phyloP scores from a whole-genome alignment of 2,329 filamentous ascomycete genomes.

The Botrytis fragariae region DNA sequence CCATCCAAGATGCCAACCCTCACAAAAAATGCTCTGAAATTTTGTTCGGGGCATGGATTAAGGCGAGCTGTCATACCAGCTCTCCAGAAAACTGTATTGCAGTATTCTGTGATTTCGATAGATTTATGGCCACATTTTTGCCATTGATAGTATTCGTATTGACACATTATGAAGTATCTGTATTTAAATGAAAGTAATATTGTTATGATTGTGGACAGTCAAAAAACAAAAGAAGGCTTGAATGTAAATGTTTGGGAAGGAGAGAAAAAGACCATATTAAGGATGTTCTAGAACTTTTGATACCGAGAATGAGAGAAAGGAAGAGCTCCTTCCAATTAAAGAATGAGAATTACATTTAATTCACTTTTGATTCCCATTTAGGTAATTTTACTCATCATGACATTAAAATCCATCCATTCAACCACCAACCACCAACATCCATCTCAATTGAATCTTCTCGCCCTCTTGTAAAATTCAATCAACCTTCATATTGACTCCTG shows the following conservation, averaged over 20 bases:
- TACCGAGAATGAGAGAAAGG: neutral
- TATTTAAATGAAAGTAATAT: neutral
- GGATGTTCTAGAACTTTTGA: neutral
- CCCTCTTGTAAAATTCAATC: neutral
- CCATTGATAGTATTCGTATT: constrained; percentile 20
- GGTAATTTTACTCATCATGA: neutral
- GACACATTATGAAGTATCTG: constrained; percentile 20
- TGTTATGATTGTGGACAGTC: neutral
- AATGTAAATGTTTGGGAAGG: neutral
- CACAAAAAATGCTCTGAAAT: constrained; percentile 7
- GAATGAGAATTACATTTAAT: neutral
- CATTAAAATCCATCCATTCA: neutral
- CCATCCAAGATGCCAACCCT: neutral
- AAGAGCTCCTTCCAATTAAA: neutral
- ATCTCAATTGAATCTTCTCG: neutral
- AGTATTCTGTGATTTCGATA: constrained; percentile 23
- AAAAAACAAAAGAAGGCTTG: neutral
- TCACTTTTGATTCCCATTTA: neutral
- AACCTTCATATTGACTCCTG: constrained; percentile 28
- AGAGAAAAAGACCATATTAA: neutral
- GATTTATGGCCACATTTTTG: constrained; percentile 20
- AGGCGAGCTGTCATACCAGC: constrained; percentile 18
- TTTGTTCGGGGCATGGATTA: constrained; percentile 14
- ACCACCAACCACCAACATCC: neutral
- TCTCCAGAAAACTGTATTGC: constrained; percentile 17